Evolutionary conservation across 1,284 basidiomycete species (phyloP), one percentile per base, ranked within the genome.

Genomic region (Veloboletus limbatus): DNA sequence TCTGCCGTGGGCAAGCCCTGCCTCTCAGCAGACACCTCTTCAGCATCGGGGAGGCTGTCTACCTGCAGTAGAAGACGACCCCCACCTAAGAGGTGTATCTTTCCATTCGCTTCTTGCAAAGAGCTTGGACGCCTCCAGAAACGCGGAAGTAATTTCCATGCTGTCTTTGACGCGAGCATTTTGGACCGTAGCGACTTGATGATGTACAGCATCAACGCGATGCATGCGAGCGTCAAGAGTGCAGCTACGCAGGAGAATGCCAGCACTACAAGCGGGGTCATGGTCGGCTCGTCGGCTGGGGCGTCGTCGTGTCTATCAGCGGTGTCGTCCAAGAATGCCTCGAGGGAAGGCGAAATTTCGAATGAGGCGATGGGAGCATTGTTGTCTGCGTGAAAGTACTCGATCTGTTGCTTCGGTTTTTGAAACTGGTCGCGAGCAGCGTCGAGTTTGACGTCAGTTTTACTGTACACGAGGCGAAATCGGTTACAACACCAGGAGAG

Each of bases 211-310:
- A 55, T 57, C 20, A 62, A 55, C 33, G 62, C 57, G 25, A 74
- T 50, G 48, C 70, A 71, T 13, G 60, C 54, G 8, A 77, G 49
- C 1, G 62, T 55, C 41, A 74, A 47, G 20, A 75, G 53, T 2
- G 71, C 67, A 21, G 65, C 63, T 13, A 69, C 21, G 48, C 68
- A 70, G 10, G 72, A 69, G 41, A 70, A 54, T 25, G 62, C 58
- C 26, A 76, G 54, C 10, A 69, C 57, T 17, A 69, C 46, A n/a
- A 70, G 38, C 1, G 59, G 34, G 25, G 43, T 16, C 32, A 41
- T 39, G 10, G 57, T 30, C 2, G 13, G 27, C 28, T 33, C 37
- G 27, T 37, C 21, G 8, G 26, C n/a, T n/a, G n/a, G n/a, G n/a
- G n/a, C n/a, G n/a, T n/a, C n/a, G n/a, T n/a, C n/a, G n/a, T n/a